Evolutionary conservation across 768 basidiomycete species (phyloP).

Genomic region (Psilocybe tampanensis): DNA sequence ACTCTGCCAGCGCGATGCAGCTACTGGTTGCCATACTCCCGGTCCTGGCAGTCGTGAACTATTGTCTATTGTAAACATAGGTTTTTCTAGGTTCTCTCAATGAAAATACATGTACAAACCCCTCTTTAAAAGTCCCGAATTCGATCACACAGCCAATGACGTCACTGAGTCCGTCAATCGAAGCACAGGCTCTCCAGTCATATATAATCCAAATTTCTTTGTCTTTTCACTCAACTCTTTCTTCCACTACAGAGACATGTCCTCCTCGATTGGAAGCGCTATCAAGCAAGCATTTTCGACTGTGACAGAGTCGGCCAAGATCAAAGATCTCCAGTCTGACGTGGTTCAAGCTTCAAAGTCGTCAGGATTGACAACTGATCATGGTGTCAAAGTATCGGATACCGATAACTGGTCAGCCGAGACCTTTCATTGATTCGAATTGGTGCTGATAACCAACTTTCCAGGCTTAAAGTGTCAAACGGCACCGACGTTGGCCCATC

Average conservation of each 20-base stretch:
- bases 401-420: slow-evolving; percentile 64
- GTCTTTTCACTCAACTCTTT: neutral
- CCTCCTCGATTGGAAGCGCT: slow-evolving; percentile 18
- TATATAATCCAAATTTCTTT: no score
- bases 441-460: neutral
- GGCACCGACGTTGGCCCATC: slow-evolving; percentile 62
- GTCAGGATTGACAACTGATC: slow-evolving; percentile 57
- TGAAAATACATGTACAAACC: no score
- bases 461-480: slow-evolving; percentile 57
- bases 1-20: neutral
- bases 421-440: neutral
- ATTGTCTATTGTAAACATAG: neutral
- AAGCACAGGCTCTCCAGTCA: neutral
- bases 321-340: slow-evolving; percentile 34
- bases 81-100: neutral
- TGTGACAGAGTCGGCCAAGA: slow-evolving; percentile 32
- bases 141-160: slow-evolving; percentile 1
- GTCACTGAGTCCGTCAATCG: neutral
- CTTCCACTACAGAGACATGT: neutral
- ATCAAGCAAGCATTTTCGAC: slow-evolving; percentile 28
- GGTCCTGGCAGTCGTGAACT: neutral
- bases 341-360: slow-evolving; percentile 29
- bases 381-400: slow-evolving; percentile 58
- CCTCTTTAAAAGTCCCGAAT: no score
- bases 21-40: neutral